Evolutionary conservation across 2,329 filamentous ascomycete species (phyloP), one percentile per base, ranked within the genome.

Genomic region (Huntiella bhutanensis): DNA sequence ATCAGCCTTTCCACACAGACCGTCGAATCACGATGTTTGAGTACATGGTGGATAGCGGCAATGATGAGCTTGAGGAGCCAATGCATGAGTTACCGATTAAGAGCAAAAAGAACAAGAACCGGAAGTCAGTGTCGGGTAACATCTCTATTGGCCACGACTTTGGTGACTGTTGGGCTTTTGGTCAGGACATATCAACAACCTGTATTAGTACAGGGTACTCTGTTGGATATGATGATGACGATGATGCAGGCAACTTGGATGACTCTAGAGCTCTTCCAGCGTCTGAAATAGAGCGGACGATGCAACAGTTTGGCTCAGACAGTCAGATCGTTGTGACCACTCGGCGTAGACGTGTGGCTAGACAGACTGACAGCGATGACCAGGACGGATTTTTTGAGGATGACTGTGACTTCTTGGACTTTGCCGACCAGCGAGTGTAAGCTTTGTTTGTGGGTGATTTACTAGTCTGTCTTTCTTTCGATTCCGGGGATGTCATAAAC

Each of bases 1-100:
- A 94, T 55, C 87, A 94, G 56, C 88, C 91, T 1, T 95, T 96
- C 64, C 88, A 96, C 59, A 91, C 87, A 0, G 87, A 96, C 56
- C 74, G 77, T 46, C 76, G 88, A 3, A 82, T 96, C 39, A 75
- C 71, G n/a, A 67, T 95, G 22, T 82, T 77, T 53, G 71, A 85
- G 37, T 82, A 80, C n/a, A 58, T 64, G 10, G 56, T 60, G 6
- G 54, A 12, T 66, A 15, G 61, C 66, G 19, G 57, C 56, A 3
- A 57, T 66, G 11, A 55, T 71, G 32, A 60, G 4, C 15, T 33
- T 5, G 28, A 62, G 3, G 61, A 65, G 15, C 56, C 61, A 17
- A 62, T 56, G 15, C 55, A 69, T 17, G 63, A 69, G 42, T 62
- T 28, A 10, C 22, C 22, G 22, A 10, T 66, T 35, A 62, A 59